Percentiles rank a stretch among this genome's conserved stretches.
These are phyloP conservation scores for Dunaliella primolecta DNA, from an alignment of 139 green algal species.

Conservation along the genomic window DNA sequence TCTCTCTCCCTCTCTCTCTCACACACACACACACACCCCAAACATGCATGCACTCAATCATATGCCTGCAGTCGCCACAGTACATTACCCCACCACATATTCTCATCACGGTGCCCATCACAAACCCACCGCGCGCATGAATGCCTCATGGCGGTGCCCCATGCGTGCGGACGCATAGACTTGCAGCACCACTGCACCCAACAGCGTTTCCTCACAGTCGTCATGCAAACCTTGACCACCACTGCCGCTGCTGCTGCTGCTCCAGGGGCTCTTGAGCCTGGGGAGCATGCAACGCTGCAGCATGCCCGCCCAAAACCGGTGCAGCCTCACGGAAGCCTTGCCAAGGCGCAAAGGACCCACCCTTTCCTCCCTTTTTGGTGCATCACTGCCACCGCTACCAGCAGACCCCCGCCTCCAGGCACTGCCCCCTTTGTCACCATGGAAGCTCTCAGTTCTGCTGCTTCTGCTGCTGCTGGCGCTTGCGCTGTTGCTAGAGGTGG, in stretches of 20 bases:
- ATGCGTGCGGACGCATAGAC: neutral
- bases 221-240: neutral
- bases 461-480: no score
- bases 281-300: neutral
- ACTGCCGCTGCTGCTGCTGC: neutral
- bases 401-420: no score
- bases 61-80: no score
- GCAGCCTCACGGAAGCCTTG: neutral
- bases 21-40: no score
- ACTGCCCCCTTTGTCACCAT: no score
- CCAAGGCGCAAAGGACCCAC: neutral
- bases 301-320: neutral
- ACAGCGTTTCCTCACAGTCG: neutral
- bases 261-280: neutral
- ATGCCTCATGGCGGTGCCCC: neutral
- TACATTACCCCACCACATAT: no score
- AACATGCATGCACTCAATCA: no score
- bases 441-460: no score
- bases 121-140: neutral
- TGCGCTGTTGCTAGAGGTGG: no score
- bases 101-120: no score
- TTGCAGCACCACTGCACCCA: neutral
- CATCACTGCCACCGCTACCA: neutral
- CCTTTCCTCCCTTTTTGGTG: neutral
- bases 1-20: no score